Conservation (phyloP, 495 filamentous ascomycete genomes). For the Letharia columbiana region DNA sequence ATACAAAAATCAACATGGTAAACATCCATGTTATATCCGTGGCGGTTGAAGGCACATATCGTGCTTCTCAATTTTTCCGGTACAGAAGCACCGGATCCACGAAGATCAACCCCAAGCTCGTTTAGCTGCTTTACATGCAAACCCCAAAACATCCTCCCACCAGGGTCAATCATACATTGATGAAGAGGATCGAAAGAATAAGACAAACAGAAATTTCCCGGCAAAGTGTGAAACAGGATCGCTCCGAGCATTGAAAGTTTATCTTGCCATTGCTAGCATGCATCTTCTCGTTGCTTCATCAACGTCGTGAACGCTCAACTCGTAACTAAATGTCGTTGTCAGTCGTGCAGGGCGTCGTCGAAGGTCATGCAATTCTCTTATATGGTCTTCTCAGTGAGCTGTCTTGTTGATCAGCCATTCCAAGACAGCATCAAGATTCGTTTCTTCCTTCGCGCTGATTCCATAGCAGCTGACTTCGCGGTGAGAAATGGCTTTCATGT, state of each 20-base stretch:
- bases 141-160: background rate
- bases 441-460: constrained; percentile 97
- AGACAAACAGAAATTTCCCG: background rate
- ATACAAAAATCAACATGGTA: background rate
- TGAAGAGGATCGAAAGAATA: background rate
- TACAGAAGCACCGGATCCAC: background rate
- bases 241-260: constrained; percentile 12
- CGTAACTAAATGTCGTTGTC: constrained; percentile 12
- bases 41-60: background rate
- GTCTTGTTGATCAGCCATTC: constrained; percentile 81
- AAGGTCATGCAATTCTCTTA: constrained; percentile 7
- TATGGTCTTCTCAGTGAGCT: constrained; percentile 13
- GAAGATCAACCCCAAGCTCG: background rate
- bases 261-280: constrained; percentile 24
- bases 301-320: constrained; percentile 27
- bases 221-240: background rate
- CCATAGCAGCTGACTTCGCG: constrained; percentile 98
- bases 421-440: constrained; percentile 92
- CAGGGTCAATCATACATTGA: constrained; percentile 2
- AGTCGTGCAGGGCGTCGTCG: constrained; percentile 16
- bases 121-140: background rate
- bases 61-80: background rate
- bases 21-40: background rate
- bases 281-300: constrained; percentile 31
- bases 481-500: constrained; percentile 79